Base-by-base conservation (phyloP, 108 stramenopile species). In the Hondaea fermentalgiana region DNA sequence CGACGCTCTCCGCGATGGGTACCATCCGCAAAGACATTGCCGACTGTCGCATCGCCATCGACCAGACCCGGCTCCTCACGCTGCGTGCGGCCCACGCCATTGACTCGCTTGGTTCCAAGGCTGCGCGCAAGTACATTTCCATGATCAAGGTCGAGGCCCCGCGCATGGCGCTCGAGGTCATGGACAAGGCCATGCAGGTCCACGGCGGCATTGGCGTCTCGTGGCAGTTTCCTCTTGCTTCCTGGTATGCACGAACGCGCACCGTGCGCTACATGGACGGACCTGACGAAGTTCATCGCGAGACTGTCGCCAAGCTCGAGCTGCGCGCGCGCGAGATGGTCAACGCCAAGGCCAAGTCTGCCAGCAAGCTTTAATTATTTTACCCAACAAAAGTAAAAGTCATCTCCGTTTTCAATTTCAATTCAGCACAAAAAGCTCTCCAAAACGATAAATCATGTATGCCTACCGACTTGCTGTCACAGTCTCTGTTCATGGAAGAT, bases 181-280 rank as follows among this genome's bases (percentile, higher is more conserved):
- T 98, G 58, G 98, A 98, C 93, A 92, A 95, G 58, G 96, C 97
- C 16, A 95, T 98, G 4, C 97, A 98, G 92, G 89, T 96, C 35
- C 94, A 95, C 90, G 98, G 98, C 5, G 98, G 96, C 55, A 96
- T 95, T 43, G 98, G 98, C 25, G 94, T 98, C 14, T 93, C 93
- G 60, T 88, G 92, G 51, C 91, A 95, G 60, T 96, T 96, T 71
- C 94, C 94, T 5, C 72, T 99, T 88, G 97, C 97, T 5, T 88
- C 93, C 42, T 95, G 94, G 5, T 96, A 93, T 72, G 96, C 96
- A 5, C 92, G 94, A 53, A 90, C 97, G 89, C 93, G 98, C 44
- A 94, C 96, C 5, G 89, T 99, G 44, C 93, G 98, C 55, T 95
- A 98, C 89, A 98, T 98, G 2, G 98, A 99, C 91, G 98, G 98